Evolutionary conservation across 1,139 yeast genomes (phyloP).

Genomic region (Suhomyces atakaporum): DNA sequence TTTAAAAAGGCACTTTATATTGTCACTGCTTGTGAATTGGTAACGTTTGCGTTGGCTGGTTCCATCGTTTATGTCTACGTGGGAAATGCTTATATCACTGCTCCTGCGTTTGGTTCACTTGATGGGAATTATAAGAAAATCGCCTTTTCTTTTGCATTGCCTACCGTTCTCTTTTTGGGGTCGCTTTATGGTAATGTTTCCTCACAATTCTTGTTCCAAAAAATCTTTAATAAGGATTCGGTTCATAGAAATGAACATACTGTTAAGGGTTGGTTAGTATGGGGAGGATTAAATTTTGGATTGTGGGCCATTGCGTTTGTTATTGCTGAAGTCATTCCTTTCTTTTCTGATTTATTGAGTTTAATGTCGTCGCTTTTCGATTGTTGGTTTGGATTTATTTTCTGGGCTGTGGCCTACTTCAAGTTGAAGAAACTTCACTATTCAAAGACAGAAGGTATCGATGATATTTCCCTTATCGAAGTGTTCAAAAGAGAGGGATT

Average conservation of each 20-base stretch:
- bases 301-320: constrained; percentile 59
- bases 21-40: constrained; percentile 52
- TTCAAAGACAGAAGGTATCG: constrained; percentile 9
- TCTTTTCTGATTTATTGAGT: constrained; percentile 58
- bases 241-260: constrained; percentile 52
- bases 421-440: constrained; percentile 33
- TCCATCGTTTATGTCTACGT: constrained; percentile 58
- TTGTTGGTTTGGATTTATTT: constrained; percentile 66
- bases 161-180: constrained; percentile 59
- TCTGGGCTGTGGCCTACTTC: constrained; percentile 66
- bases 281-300: constrained; percentile 45
- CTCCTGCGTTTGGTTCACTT: constrained; percentile 63
- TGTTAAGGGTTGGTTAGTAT: constrained; percentile 51
- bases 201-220: constrained; percentile 50
- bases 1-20: constrained; percentile 57
- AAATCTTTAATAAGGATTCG: constrained; percentile 45
- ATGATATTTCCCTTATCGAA: constrained; percentile 14
- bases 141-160: constrained; percentile 62
- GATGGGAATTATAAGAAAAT: constrained; percentile 48
- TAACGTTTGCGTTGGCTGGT: constrained; percentile 56
- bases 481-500: constrained; percentile 23
- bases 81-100: constrained; percentile 54
- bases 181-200: constrained; percentile 57
- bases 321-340: constrained; percentile 64
- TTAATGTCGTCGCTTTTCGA: constrained; percentile 66